Conservation (phyloP, 352 stramenopile genomes). For the Globisporangium cylindrosporum region DNA sequence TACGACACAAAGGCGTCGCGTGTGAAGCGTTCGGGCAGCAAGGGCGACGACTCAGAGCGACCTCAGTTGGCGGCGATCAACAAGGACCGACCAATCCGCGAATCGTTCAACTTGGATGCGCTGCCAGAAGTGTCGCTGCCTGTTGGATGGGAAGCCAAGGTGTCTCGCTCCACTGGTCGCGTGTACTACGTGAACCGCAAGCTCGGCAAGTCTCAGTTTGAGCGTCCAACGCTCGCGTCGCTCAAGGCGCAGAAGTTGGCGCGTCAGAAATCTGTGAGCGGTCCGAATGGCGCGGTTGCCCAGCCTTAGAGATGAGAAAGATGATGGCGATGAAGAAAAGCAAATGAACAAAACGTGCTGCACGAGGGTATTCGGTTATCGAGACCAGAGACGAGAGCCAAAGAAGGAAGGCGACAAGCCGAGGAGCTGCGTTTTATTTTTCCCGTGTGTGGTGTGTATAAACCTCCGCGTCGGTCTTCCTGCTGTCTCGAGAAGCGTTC, state of each 20-base stretch:
- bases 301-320: constrained; percentile 16
- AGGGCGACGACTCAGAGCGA: constrained; percentile 33
- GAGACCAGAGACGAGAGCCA: not conserved
- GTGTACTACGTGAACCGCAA: constrained; percentile 90
- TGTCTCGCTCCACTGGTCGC: constrained; percentile 78
- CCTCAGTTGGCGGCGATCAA: constrained; percentile 28
- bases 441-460: constrained; percentile 4
- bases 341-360: not conserved
- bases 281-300: constrained; percentile 14
- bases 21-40: constrained; percentile 62
- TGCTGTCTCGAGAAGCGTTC: not conserved
- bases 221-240: constrained; percentile 78
- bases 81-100: constrained; percentile 60
- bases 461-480: constrained; percentile 6
- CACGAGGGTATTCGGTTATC: not conserved
- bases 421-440: constrained; percentile 8
- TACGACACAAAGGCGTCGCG: constrained; percentile 49
- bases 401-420: not conserved
- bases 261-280: constrained; percentile 48
- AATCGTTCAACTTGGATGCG: constrained; percentile 85
- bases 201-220: constrained; percentile 84
- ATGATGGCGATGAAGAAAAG: not conserved
- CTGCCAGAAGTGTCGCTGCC: constrained; percentile 78
- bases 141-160: constrained; percentile 84
- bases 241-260: constrained; percentile 83